These are phyloP conservation scores for Chytridium lagenaria DNA, from an alignment of 371 early-diverging fungal species.

Conservation along the genomic window DNA sequence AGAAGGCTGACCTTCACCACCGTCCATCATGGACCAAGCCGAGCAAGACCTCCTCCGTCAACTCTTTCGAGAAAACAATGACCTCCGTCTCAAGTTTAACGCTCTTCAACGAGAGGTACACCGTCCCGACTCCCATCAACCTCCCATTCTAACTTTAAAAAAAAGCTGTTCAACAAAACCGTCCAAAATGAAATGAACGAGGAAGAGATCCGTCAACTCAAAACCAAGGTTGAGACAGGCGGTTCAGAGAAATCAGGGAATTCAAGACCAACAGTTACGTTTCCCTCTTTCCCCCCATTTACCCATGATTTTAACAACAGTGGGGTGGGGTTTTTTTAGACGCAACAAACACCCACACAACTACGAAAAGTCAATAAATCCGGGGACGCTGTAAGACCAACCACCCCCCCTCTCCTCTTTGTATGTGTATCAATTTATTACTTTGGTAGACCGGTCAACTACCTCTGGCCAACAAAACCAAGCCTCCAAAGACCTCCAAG, in stretches of 20 bases:
- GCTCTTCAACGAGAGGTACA: constrained; percentile 57
- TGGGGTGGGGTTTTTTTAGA: too few relatives aligned
- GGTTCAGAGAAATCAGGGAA: neutral
- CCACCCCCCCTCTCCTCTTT: too few relatives aligned
- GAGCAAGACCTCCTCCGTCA: constrained; percentile 57
- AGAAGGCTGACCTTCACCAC: too few relatives aligned
- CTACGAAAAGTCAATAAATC: neutral
- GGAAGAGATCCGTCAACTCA: constrained; percentile 53
- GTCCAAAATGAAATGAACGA: constrained; percentile 49
- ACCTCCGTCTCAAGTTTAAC: constrained; percentile 50
- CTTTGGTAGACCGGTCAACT: neutral
- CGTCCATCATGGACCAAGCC: constrained; percentile 62
- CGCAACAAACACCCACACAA: constrained; percentile 2
- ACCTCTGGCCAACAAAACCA: constrained; percentile 21
- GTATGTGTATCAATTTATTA: too few relatives aligned
- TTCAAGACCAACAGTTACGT: too few relatives aligned
- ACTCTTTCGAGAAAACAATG: constrained; percentile 61
- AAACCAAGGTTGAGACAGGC: constrained; percentile 38
- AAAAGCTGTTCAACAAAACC: constrained; percentile 54
- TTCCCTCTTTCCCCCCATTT: too few relatives aligned
- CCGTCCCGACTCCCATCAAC: constrained; percentile 5
- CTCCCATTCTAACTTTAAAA: neutral
- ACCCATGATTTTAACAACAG: too few relatives aligned
- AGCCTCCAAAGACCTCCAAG: constrained; percentile 51
- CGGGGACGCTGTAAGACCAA: neutral